Percentiles rank a stretch among this genome's conserved stretches.
Conservation (phyloP, 805 yeast species). For the Candida taoyuanica region DNA sequence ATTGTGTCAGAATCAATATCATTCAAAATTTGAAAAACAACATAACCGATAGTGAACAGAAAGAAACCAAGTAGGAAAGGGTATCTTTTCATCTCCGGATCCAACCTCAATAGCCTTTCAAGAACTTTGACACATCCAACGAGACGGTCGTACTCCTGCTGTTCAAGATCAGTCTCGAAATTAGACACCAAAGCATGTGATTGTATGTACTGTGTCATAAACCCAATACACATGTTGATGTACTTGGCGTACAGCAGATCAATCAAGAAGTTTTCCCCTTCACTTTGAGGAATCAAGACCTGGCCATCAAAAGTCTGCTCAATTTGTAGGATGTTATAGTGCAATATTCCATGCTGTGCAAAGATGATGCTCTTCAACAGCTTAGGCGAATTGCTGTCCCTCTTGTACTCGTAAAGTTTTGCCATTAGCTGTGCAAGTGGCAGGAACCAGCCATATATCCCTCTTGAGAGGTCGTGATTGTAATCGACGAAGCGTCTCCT, state of each 20-base stretch:
- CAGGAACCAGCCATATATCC: constrained; percentile 36
- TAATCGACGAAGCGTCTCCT: constrained; percentile 26
- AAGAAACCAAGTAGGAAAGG: constrained; percentile 22
- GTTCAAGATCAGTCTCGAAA: constrained; percentile 16
- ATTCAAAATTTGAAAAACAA: constrained; percentile 20
- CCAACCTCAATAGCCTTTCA: constrained; percentile 17
- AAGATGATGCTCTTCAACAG: constrained; percentile 2
- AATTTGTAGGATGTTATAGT: constrained; percentile 6
- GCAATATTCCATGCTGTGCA: constrained; percentile 5
- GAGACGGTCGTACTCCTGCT: constrained; percentile 11
- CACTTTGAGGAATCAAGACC: constrained; percentile 11
- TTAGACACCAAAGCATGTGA: constrained; percentile 14
- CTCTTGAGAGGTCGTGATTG: constrained; percentile 26
- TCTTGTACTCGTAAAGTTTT: constrained; percentile 21
- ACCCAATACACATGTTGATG: constrained; percentile 17
- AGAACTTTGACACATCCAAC: constrained; percentile 19
- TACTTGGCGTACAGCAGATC: constrained; percentile 24
- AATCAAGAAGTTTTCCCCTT: constrained; percentile 9
- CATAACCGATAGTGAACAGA: constrained; percentile 20
- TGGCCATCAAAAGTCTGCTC: constrained; percentile 8
- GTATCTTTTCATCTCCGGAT: constrained; percentile 19
- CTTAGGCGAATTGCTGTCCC: constrained; percentile 4
- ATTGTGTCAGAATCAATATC: constrained; percentile 19
- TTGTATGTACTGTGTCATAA: constrained; percentile 15
- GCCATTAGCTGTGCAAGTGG: constrained; percentile 33